A percentile compares a stretch with the other conserved stretches of the same genome.
Evolutionary conservation across 306 rosid species (phyloP).

Genomic region (Vigna hirtella): DNA sequence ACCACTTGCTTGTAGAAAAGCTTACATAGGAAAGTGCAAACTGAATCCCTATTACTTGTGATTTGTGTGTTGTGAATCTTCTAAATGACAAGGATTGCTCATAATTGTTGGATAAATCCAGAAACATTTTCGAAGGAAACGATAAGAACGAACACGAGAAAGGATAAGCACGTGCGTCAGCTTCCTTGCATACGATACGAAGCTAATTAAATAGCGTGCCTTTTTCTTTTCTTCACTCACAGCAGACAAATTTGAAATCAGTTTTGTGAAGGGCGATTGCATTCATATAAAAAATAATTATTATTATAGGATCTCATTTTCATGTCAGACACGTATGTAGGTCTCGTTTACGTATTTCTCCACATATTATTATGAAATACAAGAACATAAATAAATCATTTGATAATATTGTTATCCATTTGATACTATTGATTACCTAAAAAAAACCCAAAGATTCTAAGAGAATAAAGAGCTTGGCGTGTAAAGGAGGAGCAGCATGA

Average conservation of each 20-base stretch:
- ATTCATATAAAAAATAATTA: neutral
- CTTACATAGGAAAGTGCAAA: conserved; percentile 30
- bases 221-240: conserved; percentile 27
- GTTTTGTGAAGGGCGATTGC: neutral
- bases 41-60: conserved; percentile 20
- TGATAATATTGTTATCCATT: neutral
- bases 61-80: conserved; percentile 33
- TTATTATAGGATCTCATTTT: neutral
- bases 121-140: conserved; percentile 17
- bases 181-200: conserved; percentile 36
- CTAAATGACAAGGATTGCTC: conserved; percentile 46
- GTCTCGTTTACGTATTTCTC: neutral
- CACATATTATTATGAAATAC: neutral
- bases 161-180: conserved; percentile 71
- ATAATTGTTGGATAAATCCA: conserved; percentile 50
- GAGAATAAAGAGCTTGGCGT: conserved; percentile 16
- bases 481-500: conserved; percentile 44
- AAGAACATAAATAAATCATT: neutral
- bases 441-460: neutral
- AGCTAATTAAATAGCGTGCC: neutral
- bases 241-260: conserved; percentile 31
- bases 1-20: conserved; percentile 41
- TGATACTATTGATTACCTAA: too few relatives aligned
- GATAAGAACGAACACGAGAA: conserved; percentile 55
- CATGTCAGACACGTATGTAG: neutral